Evolutionary conservation across 2,329 filamentous ascomycete genomes (phyloP), one percentile per base, ranked within the genome.

Genomic region (Diaporthe vaccinii): DNA sequence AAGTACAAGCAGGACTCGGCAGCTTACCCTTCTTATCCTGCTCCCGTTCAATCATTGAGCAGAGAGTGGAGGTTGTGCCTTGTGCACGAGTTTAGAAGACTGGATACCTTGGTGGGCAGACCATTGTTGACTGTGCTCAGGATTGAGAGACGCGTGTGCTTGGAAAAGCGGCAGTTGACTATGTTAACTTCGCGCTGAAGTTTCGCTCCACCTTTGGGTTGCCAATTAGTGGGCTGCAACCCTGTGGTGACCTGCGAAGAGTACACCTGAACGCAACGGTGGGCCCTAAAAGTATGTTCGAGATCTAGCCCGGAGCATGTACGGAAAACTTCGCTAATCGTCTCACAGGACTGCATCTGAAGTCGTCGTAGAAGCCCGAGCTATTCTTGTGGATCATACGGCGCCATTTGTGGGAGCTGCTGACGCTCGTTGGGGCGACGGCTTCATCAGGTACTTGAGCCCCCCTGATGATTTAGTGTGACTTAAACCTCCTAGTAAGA

Each of bases 161-260:
- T 51, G 8, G 14, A 22, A 53, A 51, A 20, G 15, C 44, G 31
- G 65, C 22, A 36, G 14, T 53, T 68, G 46, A 39, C 31, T 53
- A 36, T 17, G 46, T 39, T 28, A n/a, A 51, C 65, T 53, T 53
- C 34, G 31, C 31, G 46, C 46, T 68, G 28, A 31, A n/a, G 31
- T 51, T 25, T 14, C 65, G 46, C 31, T 55, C 31, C 65, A 53
- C 46, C n/a, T 49, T 25, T 31, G n/a, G n/a, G 46, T 39, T 34
- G 20, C 49, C 36, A 55, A 41, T 55, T 14, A 28, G n/a, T 39
- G 65, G 46, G 46, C n/a, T 69, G 49, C 65, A 55, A 55, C 46
- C 46, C 31, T 53, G 6, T 25, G 65, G 31, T 68, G 31, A 51
- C 22, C 46, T 53, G 31, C 46, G 4, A 39, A 14, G 36, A 28